Conservation (phyloP, 2,329 filamentous ascomycete genomes). For the Cladophialophora carrionii region DNA sequence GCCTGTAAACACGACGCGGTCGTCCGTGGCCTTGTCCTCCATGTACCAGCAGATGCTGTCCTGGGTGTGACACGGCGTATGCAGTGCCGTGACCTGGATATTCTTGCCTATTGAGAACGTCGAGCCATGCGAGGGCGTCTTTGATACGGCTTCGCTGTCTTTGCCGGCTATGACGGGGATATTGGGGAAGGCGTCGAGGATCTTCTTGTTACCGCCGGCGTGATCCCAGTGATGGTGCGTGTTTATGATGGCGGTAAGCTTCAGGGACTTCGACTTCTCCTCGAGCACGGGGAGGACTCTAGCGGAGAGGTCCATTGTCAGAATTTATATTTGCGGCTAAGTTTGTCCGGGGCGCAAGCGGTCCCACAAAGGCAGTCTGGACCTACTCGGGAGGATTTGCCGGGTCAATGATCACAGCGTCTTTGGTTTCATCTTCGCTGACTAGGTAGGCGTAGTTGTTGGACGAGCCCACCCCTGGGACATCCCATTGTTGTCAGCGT, state of each 20-base stretch:
- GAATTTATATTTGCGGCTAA: slow-evolving; percentile 2
- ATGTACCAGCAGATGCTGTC: slow-evolving; percentile 96
- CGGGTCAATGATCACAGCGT: slow-evolving; percentile 57
- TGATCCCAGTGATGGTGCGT: slow-evolving; percentile 98
- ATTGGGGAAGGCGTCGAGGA: slow-evolving; percentile 59
- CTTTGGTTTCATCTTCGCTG: slow-evolving; percentile 53
- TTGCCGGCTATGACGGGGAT: slow-evolving; percentile 84
- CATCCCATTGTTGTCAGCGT: neutral
- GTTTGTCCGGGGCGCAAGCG: neutral
- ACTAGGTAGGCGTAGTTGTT: slow-evolving; percentile 60
- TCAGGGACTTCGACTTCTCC: slow-evolving; percentile 73
- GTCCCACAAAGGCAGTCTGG: neutral
- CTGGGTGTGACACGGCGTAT: slow-evolving; percentile 97
- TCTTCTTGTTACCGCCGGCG: slow-evolving; percentile 83
- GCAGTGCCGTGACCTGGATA: slow-evolving; percentile 82
- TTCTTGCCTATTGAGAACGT: slow-evolving; percentile 78
- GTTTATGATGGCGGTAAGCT: slow-evolving; percentile 87
- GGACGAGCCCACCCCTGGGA: slow-evolving; percentile 43
- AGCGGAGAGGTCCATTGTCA: neutral
- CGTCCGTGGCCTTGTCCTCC: slow-evolving; percentile 64
- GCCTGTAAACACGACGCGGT: slow-evolving; percentile 87
- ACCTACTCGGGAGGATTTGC: slow-evolving; percentile 56
- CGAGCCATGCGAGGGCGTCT: slow-evolving; percentile 73
- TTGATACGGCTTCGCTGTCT: slow-evolving; percentile 78
- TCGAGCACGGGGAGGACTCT: slow-evolving; percentile 49